Conservation (phyloP, 371 early-diverging fungal species). For the Saksenaea vasiformis region DNA sequence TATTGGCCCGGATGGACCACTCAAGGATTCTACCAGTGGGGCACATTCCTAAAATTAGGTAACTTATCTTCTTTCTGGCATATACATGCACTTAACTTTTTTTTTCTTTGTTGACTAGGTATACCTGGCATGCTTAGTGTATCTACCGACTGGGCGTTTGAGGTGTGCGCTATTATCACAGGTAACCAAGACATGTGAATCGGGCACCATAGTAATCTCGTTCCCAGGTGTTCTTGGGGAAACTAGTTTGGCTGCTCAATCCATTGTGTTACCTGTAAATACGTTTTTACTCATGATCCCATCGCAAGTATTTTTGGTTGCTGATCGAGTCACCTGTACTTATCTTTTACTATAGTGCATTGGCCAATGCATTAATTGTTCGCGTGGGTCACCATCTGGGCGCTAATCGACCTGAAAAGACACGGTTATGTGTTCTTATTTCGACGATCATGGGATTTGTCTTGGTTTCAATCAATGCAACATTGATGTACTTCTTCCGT, state of each 20-base stretch:
- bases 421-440: slow-evolving; percentile 24
- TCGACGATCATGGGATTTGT: slow-evolving; percentile 17
- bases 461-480: slow-evolving; percentile 22
- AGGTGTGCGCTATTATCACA: slow-evolving; percentile 47
- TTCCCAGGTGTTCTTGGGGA: slow-evolving; percentile 33
- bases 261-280: slow-evolving; percentile 34
- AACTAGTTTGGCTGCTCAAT: slow-evolving; percentile 47
- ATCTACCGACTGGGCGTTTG: slow-evolving; percentile 51
- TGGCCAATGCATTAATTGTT: slow-evolving; percentile 33
- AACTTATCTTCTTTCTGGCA: not conserved
- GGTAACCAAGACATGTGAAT: slow-evolving; percentile 10
- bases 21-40: slow-evolving; percentile 35
- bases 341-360: slow-evolving; percentile 20
- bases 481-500: slow-evolving; percentile 22
- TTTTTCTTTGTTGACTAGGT: too few relatives aligned
- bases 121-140: slow-evolving; percentile 53
- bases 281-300: slow-evolving; percentile 42
- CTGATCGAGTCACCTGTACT: not conserved
- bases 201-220: not conserved
- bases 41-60: slow-evolving; percentile 43
- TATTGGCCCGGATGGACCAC: slow-evolving; percentile 41
- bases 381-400: slow-evolving; percentile 46
- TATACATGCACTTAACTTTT: not conserved
- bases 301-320: slow-evolving; percentile 20
- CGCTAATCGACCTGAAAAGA: slow-evolving; percentile 27